Evolutionary conservation across 2,329 filamentous ascomycete species (phyloP).

Genomic region (Taxawa tesnikishii): DNA sequence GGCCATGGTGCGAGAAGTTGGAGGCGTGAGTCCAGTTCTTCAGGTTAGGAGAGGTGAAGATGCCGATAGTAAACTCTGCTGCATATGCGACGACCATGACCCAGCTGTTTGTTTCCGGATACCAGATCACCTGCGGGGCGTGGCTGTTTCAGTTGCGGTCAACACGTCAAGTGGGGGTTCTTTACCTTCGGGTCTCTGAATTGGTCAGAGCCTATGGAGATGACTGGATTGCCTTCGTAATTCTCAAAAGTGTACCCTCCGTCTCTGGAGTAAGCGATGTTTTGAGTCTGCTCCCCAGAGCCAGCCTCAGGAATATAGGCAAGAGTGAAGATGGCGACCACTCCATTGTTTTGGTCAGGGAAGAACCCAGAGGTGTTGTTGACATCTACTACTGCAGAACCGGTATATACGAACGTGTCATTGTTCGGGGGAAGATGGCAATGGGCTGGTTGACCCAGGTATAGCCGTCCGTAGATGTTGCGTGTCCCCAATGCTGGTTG

Average conservation of each 20-base stretch:
- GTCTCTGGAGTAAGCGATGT: slow-evolving; percentile 50
- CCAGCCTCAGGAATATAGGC: slow-evolving; percentile 25
- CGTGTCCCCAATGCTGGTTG: slow-evolving; percentile 57
- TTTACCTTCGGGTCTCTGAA: slow-evolving; percentile 50
- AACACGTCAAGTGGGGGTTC: background rate
- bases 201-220: slow-evolving; percentile 39
- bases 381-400: slow-evolving; percentile 46
- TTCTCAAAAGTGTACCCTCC: slow-evolving; percentile 50
- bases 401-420: slow-evolving; percentile 39
- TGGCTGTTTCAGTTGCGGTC: background rate
- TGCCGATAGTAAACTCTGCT: slow-evolving; percentile 42
- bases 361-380: slow-evolving; percentile 59
- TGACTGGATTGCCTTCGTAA: slow-evolving; percentile 49
- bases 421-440: slow-evolving; percentile 45
- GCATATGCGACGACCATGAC: slow-evolving; percentile 45
- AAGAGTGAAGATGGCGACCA: slow-evolving; percentile 49
- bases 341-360: slow-evolving; percentile 44
- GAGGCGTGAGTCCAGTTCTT: slow-evolving; percentile 45
- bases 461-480: slow-evolving; percentile 49
- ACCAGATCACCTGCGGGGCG: slow-evolving; percentile 38
- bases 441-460: slow-evolving; percentile 54
- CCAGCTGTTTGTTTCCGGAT: slow-evolving; percentile 39
- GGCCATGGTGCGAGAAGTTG: slow-evolving; percentile 44
- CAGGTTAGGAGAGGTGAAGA: slow-evolving; percentile 49
- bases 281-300: slow-evolving; percentile 40